phyloP scores from a whole-genome alignment of 2,329 filamentous ascomycete species.

The Lizonia empirigonia region DNA sequence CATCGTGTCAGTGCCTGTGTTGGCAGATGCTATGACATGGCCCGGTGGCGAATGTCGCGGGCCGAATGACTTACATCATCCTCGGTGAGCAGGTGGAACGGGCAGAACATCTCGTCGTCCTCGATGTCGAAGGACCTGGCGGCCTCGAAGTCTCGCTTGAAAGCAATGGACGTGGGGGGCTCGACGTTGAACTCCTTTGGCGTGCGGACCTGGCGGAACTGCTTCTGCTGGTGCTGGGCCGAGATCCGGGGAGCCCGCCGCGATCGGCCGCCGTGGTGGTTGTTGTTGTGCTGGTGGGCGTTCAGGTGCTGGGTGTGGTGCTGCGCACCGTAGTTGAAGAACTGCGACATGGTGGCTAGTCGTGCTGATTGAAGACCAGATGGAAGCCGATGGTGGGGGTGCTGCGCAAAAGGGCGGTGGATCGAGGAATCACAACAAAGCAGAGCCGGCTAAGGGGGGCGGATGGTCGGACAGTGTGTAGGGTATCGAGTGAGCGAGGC shows the following conservation, averaged over 20 bases:
- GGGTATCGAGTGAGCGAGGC: slow-evolving; percentile 19
- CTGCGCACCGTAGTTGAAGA: slow-evolving; percentile 56
- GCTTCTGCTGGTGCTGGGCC: slow-evolving; percentile 83
- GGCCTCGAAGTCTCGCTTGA: slow-evolving; percentile 87
- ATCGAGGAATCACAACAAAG: slow-evolving; percentile 33
- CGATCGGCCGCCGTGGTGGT: slow-evolving; percentile 75
- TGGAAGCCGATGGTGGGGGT: slow-evolving; percentile 27
- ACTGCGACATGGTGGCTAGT: slow-evolving; percentile 52
- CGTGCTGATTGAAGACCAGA: slow-evolving; percentile 24
- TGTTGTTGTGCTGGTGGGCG: slow-evolving; percentile 66
- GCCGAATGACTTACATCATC: slow-evolving; percentile 71
- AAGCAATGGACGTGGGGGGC: slow-evolving; percentile 74
- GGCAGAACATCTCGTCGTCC: slow-evolving; percentile 95
- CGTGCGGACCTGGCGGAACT: slow-evolving; percentile 82
- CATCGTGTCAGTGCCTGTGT: slow-evolving; percentile 42
- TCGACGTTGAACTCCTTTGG: slow-evolving; percentile 83
- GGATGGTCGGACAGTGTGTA: slow-evolving; percentile 5
- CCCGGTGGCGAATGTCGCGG: slow-evolving; percentile 31
- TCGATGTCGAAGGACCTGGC: slow-evolving; percentile 93
- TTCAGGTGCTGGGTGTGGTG: slow-evolving; percentile 56
- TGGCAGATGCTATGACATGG: slow-evolving; percentile 29
- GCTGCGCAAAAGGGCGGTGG: slow-evolving; percentile 22
- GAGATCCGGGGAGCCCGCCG: slow-evolving; percentile 82
- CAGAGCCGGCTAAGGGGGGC: slow-evolving; percentile 20
- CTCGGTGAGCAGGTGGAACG: slow-evolving; percentile 82